These are phyloP conservation scores for Ilex paraguariensis DNA, from an alignment of 305 asterid species.

Conservation along the genomic window DNA sequence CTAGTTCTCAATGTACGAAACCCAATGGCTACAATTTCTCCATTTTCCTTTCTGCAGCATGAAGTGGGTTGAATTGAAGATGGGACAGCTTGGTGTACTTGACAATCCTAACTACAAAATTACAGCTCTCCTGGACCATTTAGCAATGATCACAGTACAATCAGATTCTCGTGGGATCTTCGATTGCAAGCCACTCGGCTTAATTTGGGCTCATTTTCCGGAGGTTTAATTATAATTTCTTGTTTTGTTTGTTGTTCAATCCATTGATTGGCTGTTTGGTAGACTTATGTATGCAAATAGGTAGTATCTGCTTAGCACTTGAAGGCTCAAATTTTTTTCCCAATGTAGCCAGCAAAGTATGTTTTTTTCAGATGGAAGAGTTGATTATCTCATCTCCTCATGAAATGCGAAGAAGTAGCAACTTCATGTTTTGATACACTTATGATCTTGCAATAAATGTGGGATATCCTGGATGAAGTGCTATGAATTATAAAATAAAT, in stretches of 20 bases:
- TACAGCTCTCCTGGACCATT: conserved; percentile 84
- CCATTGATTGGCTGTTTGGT: neutral
- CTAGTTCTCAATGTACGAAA: neutral
- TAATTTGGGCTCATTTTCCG: conserved; percentile 88
- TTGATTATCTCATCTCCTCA: too few species aligned
- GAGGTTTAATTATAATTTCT: conserved; percentile 43
- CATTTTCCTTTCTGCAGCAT: conserved; percentile 50
- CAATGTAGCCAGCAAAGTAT: too few species aligned
- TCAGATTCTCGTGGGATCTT: conserved; percentile 80
- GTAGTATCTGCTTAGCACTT: neutral
- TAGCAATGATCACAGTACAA: conserved; percentile 89
- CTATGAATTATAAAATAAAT: too few species aligned
- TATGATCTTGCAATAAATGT: too few species aligned
- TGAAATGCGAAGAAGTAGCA: too few species aligned
- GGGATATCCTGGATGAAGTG: too few species aligned
- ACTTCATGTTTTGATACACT: too few species aligned
- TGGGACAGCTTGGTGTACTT: conserved; percentile 96
- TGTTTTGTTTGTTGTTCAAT: conserved; percentile 5
- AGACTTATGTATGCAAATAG: neutral
- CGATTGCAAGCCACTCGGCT: conserved; percentile 93
- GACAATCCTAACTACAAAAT: conserved; percentile 75
- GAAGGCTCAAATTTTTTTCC: neutral
- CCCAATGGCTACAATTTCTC: conserved; percentile 11
- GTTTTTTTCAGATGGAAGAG: too few species aligned
- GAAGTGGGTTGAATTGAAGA: conserved; percentile 94